phyloP scores from a whole-genome alignment of 2,329 filamentous ascomycete genomes.

The Colletotrichum theobromicola region DNA sequence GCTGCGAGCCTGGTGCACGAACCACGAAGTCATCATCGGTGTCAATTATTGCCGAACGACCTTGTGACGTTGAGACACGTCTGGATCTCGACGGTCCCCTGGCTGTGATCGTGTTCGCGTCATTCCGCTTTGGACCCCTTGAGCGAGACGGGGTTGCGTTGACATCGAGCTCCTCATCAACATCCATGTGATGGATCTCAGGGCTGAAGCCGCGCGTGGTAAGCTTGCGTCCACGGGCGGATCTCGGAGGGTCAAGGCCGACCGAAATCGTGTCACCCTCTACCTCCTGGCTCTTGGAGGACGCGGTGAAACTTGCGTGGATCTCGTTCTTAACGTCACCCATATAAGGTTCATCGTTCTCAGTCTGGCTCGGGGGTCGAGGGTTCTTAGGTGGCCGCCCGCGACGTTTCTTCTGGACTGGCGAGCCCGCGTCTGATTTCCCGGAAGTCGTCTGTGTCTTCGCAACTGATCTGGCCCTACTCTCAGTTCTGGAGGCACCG shows the following conservation, averaged over 20 bases:
- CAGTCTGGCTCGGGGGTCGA: neutral
- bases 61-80: neutral
- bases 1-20: neutral
- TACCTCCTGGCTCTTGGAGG: neutral
- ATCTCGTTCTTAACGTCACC: neutral
- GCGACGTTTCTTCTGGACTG: conserved; percentile 13
- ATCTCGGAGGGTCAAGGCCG: neutral
- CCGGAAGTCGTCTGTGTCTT: neutral
- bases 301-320: neutral
- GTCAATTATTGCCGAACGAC: neutral
- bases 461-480: neutral
- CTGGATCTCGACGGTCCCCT: neutral
- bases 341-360: neutral
- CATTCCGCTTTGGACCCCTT: neutral
- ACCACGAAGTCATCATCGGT: neutral
- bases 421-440: neutral
- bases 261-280: conserved; percentile 5
- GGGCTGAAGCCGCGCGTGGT: neutral
- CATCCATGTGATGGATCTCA: conserved; percentile 1
- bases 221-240: conserved; percentile 10
- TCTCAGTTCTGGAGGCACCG: neutral
- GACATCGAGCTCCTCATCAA: neutral
- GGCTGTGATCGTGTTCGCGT: neutral
- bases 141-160: neutral
- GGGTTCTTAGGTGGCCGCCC: conserved; percentile 17